Percentiles rank a stretch among this genome's conserved stretches.
Evolutionary conservation across 2,329 filamentous ascomycete species (phyloP).

Genomic region (Clonostachys sp.): DNA sequence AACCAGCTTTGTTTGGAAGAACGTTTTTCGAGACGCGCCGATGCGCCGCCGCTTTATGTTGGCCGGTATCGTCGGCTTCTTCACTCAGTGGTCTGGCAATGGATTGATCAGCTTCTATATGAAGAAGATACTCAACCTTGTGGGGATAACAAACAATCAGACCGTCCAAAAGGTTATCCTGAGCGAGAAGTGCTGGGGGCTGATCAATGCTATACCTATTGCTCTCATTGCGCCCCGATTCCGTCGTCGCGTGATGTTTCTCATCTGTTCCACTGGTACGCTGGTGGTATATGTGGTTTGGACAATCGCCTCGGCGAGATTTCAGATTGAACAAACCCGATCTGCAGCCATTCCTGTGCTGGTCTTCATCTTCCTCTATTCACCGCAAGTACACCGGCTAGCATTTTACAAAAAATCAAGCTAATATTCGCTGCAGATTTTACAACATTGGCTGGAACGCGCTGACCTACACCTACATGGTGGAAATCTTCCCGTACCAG

Average conservation of each 20-base stretch:
- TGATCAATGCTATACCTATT: constrained; percentile 31
- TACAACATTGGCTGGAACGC: constrained; percentile 51
- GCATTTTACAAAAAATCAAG: constrained; percentile 21
- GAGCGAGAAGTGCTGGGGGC: constrained; percentile 29
- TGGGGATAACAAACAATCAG: constrained; percentile 26
- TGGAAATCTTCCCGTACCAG: constrained; percentile 12
- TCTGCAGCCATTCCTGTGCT: constrained; percentile 19
- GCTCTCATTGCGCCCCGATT: constrained; percentile 35
- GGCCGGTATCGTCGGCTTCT: constrained; percentile 13
- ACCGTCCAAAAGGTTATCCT: constrained; percentile 22
- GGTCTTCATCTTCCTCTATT: constrained; percentile 29
- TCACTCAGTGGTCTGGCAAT: constrained; percentile 17
- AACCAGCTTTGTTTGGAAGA: constrained; percentile 10
- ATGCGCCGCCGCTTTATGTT: constrained; percentile 19
- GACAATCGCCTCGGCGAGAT: constrained; percentile 21
- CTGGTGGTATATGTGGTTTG: constrained; percentile 19
- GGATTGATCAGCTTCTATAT: constrained; percentile 32
- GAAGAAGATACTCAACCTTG: constrained; percentile 21
- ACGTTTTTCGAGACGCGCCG: constrained; percentile 12
- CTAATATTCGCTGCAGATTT: constrained; percentile 20
- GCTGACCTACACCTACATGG: constrained; percentile 24
- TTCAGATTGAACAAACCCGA: constrained; percentile 13
- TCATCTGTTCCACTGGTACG: constrained; percentile 15
- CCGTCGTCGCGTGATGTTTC: constrained; percentile 17
- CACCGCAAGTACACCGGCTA: constrained; percentile 27